Conservation (phyloP, 192 early-diverging fungal genomes). For the Coemansia sp. region DNA sequence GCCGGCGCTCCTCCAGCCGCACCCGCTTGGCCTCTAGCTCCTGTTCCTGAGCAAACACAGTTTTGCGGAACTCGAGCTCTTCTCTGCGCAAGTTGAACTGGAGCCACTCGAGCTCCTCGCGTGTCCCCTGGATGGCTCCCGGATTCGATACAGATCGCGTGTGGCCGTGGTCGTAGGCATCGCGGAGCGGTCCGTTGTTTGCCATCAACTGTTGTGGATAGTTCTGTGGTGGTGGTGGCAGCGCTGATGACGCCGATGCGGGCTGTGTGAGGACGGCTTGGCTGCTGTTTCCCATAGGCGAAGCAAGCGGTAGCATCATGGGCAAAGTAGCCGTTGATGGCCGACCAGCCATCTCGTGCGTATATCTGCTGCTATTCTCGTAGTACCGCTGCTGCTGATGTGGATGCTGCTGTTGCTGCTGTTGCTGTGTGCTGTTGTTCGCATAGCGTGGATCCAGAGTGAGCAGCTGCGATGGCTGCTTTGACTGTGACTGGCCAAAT, state of each 20-base stretch:
- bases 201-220: neutral
- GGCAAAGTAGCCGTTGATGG: constrained; percentile 25
- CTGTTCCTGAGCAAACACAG: constrained; percentile 40
- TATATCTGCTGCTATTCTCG: constrained; percentile 16
- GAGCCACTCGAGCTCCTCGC: constrained; percentile 53
- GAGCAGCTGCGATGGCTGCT: neutral
- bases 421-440: constrained; percentile 4
- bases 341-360: constrained; percentile 14
- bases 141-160: neutral
- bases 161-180: constrained; percentile 12
- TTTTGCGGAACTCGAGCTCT: constrained; percentile 51
- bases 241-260: constrained; percentile 2
- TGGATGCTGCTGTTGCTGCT: constrained; percentile 14
- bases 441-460: neutral
- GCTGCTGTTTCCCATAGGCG: constrained; percentile 12
- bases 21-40: constrained; percentile 39
- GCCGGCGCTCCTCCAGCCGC: constrained; percentile 32
- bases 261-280: neutral
- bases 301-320: constrained; percentile 21
- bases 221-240: neutral
- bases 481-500: constrained; percentile 9
- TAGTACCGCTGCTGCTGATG: constrained; percentile 16
- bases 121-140: constrained; percentile 14
- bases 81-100: constrained; percentile 52
- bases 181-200: constrained; percentile 22